Evolutionary conservation across 345 rosid genomes (phyloP), one percentile per base, ranked within the genome.

Genomic region (Corymbia maculata): DNA sequence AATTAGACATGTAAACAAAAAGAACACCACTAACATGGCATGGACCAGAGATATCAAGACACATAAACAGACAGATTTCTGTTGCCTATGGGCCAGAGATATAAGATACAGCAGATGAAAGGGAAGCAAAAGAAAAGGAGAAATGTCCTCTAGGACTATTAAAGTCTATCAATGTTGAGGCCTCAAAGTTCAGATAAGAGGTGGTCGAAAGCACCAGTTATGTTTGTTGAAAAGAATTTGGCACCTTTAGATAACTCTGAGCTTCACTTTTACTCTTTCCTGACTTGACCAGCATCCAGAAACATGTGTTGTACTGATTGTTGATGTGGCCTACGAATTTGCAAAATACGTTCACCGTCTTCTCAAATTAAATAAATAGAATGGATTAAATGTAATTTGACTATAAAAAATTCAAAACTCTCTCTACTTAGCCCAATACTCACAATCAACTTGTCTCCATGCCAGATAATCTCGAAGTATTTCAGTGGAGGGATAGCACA

Each of bases 361-460:
- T 42, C 84, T 75, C 49, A 19, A 42, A 19, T 75, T 75, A 75
- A 75, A 44, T 75, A 42, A 75, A 75, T n/a, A 26, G 5, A 14
- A 30, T 16, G 0, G 7, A 51, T 49, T 50, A 6, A 52, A 61
- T 51, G 36, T 57, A 51, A 51, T 45, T 32, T 61, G 30, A 86
- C 17, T 28, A 2, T 42, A 30, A n/a, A 88, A 85, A 79, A 36
- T 61, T 88, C 44, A 47, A 66, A 50, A 68, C 21, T 32, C n/a
- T 70, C 61, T 28, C 28, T 52, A 44, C n/a, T 82, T 11, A 44
- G 85, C 59, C 87, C 44, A 84, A 52, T 87, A 94, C 99, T 96
- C 89, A 98, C 98, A 98, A 89, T 98, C 99, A 88, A 97, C 99
- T 94, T 98, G 99, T 91, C 99, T 94, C 99, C 99, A 97, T 12